Base-by-base conservation (phyloP, 2,329 filamentous ascomycete species). In the Aspergillus viridinutans region DNA sequence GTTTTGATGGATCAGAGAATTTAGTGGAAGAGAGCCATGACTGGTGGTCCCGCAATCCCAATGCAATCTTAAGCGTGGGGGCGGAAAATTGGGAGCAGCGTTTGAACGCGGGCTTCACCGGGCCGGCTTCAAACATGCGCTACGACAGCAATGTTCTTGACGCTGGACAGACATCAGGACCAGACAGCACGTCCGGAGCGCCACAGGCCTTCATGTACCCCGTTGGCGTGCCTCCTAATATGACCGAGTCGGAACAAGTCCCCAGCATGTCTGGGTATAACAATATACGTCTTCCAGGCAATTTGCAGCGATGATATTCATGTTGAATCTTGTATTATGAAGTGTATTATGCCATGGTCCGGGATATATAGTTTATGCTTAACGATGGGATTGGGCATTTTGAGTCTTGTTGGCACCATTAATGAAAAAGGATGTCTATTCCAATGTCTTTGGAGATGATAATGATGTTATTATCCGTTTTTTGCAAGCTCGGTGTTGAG, bases 41-140 rank as follows among this genome's bases (percentile, higher is more conserved):
- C 63, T 86, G 83, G 83, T 86, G 84, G 78, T 78, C 85, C 54
- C 76, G 80, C 38, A 86, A 89, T 64, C 85, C 88, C 64, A 80
- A 77, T 20, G 81, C 83, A 51, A 72, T 88, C 3, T 38, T 38
- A 38, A 84, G 83, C 0, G 70, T 81, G 3, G 85, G 85, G 1
- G 83, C 88, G 60, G 85, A 82, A 26, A 86, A 85, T 54, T 89
- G 85, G 85, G 64, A 61, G 21, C 69, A 67, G 28, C 58, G 60
- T 40, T 74, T 70, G 71, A 63, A 59, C 52, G 50, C 64, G 6
- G 52, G 60, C 26, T 54, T 71, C 1, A 45, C 63, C 17, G 52
- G 47, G 6, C 58, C 59, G 26, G 28, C 61, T 21, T 47, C 58
- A 6, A 55, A 56, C 26, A 55, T 59, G 52, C 57, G 54, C 25